Percentiles rank a stretch among this genome's conserved stretches.
Evolutionary conservation across 23 red algal species (phyloP).

Genomic region (Gracilaria domingensis): DNA sequence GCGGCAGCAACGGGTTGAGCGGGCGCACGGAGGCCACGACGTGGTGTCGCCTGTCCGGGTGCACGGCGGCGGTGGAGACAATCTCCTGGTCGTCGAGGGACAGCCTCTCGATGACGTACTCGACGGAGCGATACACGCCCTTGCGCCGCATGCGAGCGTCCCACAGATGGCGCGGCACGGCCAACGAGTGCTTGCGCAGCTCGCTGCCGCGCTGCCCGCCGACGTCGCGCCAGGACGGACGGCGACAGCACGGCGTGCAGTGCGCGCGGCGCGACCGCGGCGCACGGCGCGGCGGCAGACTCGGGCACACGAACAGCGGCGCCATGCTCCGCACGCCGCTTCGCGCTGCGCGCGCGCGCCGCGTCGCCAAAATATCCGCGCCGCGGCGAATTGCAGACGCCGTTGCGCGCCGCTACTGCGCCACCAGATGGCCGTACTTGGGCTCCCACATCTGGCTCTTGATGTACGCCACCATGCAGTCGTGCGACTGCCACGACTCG

Average conservation of each 20-base stretch:
- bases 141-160: constrained; percentile 23
- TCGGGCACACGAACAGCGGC: background rate
- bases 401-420: background rate
- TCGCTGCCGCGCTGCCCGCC: constrained; percentile 3
- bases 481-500: constrained; percentile 26
- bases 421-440: constrained; percentile 72
- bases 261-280: background rate
- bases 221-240: constrained; percentile 13
- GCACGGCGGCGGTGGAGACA: background rate
- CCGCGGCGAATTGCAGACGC: no score
- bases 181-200: constrained; percentile 51
- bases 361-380: background rate
- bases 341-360: no score
- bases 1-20: constrained; percentile 52
- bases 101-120: constrained; percentile 58
- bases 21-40: constrained; percentile 62
- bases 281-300: background rate
- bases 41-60: background rate
- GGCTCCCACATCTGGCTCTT: constrained; percentile 75
- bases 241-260: background rate
- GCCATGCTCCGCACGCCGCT: no score
- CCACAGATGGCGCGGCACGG: constrained; percentile 78
- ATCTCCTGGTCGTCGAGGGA: constrained; percentile 36
- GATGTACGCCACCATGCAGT: constrained; percentile 66
- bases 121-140: constrained; percentile 69